Evolutionary conservation across 306 rosid species (phyloP).

Genomic region (Quercus mongolica): DNA sequence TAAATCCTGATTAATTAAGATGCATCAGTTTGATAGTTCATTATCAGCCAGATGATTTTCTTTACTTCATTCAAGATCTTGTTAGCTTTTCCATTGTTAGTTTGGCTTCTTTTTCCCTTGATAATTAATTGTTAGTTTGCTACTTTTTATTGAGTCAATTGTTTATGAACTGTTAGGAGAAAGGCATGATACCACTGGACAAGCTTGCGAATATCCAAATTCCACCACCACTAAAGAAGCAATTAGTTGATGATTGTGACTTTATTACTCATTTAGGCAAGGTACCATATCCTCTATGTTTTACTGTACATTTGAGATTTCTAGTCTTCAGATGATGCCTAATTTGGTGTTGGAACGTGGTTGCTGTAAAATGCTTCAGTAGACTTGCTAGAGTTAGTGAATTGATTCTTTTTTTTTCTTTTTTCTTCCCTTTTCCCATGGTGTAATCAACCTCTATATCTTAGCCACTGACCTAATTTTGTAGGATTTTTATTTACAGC

Average conservation of each 20-base stretch:
- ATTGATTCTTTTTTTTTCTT: neutral
- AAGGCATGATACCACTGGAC: slow-evolving; percentile 29
- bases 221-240: slow-evolving; percentile 67
- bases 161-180: slow-evolving; percentile 39
- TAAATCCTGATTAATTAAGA: neutral
- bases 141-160: slow-evolving; percentile 1
- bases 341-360: neutral
- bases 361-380: neutral
- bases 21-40: slow-evolving; percentile 10
- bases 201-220: slow-evolving; percentile 66
- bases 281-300: slow-evolving; percentile 41
- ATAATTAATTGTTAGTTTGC: neutral
- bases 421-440: neutral
- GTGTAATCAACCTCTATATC: neutral
- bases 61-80: neutral
- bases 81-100: slow-evolving; percentile 1
- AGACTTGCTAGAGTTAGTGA: neutral
- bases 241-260: slow-evolving; percentile 81
- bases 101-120: neutral
- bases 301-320: neutral
- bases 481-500: neutral
- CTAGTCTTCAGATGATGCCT: neutral
- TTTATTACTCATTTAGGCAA: slow-evolving; percentile 75
- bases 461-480: neutral
- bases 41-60: neutral